Evolutionary conservation across 495 filamentous ascomycete species (phyloP), one percentile per base, ranked within the genome.

Genomic region (Margaritispora aquatica): DNA sequence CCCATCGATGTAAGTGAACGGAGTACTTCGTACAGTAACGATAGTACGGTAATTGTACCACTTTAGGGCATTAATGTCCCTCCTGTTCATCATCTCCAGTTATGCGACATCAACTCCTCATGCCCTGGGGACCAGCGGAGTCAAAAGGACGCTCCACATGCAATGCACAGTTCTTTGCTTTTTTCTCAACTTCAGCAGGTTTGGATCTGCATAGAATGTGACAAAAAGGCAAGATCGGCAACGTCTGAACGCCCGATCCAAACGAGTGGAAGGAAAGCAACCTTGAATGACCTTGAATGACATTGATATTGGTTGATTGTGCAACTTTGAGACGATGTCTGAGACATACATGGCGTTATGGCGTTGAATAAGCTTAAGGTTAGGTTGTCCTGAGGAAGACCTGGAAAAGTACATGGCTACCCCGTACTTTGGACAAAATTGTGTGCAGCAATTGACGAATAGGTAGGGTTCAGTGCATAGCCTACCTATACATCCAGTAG

Each of bases 31-130:
- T n/a, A n/a, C n/a, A n/a, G n/a, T n/a, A n/a, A n/a, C n/a, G n/a
- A n/a, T n/a, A n/a, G n/a, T n/a, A n/a, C n/a, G n/a, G n/a, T n/a
- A n/a, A n/a, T n/a, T n/a, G n/a, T n/a, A n/a, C n/a, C n/a, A n/a
- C n/a, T n/a, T n/a, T n/a, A n/a, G n/a, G n/a, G n/a, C n/a, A n/a
- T n/a, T n/a, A n/a, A n/a, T n/a, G 29, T 34, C 13, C 29, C 13
- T 13, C 29, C 29, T 5, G 13, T 34, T 34, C 29, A 34, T 34
- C 29, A 34, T 5, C 13, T 34, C 5, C 13, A 49, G 26, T 47
- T 57, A 57, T 57, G 54, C 44, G 47, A 2, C 8, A 17, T 47
- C 31, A 47, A 46, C n/a, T n/a, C n/a, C n/a, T n/a, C n/a, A n/a
- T n/a, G n/a, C n/a, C n/a, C n/a, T n/a, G n/a, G n/a, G n/a, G n/a